These are phyloP conservation scores for Phytophthora multivora DNA, from an alignment of 352 stramenopile species.

Conservation along the genomic window DNA sequence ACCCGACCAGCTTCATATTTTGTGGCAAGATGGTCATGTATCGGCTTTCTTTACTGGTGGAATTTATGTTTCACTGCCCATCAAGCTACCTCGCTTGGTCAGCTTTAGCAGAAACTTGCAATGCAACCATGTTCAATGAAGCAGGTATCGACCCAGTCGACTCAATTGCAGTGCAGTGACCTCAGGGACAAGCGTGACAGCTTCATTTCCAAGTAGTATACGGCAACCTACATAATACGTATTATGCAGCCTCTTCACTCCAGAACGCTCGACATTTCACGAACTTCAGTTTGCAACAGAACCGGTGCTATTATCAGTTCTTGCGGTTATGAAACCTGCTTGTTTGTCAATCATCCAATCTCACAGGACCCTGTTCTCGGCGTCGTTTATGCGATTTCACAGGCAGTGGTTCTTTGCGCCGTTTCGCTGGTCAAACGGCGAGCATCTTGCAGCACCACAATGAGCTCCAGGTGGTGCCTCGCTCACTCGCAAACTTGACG, in stretches of 20 bases:
- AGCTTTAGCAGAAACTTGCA: no score
- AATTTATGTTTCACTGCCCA: not conserved
- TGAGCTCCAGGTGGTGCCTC: not conserved
- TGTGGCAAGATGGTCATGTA: not conserved
- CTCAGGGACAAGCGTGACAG: not conserved
- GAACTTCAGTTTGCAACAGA: no score
- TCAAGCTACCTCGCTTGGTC: not conserved
- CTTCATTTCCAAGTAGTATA: no score
- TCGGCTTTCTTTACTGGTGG: not conserved
- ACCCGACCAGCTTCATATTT: not conserved
- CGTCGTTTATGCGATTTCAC: not conserved
- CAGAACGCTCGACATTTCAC: not conserved
- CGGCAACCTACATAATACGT: no score
- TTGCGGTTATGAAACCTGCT: not conserved
- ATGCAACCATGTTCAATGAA: not conserved
- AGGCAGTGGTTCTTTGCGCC: slow-evolving; percentile 2
- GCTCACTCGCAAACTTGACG: slow-evolving; percentile 1
- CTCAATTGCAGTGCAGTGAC: no score
- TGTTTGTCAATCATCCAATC: not conserved
- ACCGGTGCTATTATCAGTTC: not conserved
- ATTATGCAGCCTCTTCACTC: no score
- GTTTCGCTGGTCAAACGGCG: slow-evolving; percentile 2
- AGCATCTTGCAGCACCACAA: not conserved
- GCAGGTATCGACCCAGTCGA: no score
- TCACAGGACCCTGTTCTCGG: not conserved